A percentile compares a stretch with the other conserved stretches of the same genome.
Evolutionary conservation across 495 filamentous ascomycete genomes (phyloP).

Genomic region (Beverwykella pulmonaria): DNA sequence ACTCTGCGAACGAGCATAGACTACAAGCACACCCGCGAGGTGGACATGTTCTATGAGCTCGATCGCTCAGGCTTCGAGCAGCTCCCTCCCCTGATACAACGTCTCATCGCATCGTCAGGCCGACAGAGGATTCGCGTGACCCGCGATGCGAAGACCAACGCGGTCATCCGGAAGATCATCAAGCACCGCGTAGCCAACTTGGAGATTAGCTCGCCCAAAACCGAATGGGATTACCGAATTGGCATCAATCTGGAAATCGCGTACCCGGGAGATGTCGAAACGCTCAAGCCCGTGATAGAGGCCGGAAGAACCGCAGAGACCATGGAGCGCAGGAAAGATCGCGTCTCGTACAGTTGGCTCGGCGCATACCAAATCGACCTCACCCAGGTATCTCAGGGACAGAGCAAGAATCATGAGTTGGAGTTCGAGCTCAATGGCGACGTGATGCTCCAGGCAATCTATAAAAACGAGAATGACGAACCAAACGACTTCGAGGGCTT

Average conservation of each 20-base stretch:
- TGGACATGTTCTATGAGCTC: conserved; percentile 35
- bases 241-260: conserved; percentile 38
- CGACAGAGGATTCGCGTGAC: conserved; percentile 27
- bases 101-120: not conserved
- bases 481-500: conserved; percentile 26
- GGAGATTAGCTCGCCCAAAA: conserved; percentile 34
- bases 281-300: conserved; percentile 14
- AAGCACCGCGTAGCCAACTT: conserved; percentile 33
- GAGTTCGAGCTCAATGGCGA: conserved; percentile 31
- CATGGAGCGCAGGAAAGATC: conserved; percentile 30
- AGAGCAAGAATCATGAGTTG: conserved; percentile 36
- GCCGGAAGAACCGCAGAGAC: not conserved
- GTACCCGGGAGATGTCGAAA: conserved; percentile 27
- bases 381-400: conserved; percentile 27
- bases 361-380: conserved; percentile 34
- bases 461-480: not conserved
- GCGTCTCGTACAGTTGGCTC: conserved; percentile 26
- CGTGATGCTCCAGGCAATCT: conserved; percentile 12
- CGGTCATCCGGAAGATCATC: conserved; percentile 21
- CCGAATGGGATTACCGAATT: conserved; percentile 40
- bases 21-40: conserved; percentile 29
- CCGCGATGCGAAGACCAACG: conserved; percentile 14
- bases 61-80: conserved; percentile 17
- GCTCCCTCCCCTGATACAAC: conserved; percentile 12
- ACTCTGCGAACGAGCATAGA: conserved; percentile 4